Conservation (phyloP, 2,329 filamentous ascomycete species). For the Fusarium coicis region DNA sequence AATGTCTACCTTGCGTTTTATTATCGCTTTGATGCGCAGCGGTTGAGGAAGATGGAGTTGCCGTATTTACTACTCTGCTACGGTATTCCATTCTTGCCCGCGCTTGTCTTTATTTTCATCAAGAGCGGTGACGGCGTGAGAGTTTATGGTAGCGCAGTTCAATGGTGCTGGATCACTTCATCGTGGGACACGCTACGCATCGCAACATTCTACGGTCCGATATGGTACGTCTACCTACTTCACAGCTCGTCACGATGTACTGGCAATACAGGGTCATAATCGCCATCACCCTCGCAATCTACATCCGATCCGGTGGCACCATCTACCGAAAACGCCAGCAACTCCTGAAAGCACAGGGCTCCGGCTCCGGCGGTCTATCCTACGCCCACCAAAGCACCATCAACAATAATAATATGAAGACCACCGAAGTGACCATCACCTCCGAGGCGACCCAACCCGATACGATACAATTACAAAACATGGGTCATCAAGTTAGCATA, state of each 20-base stretch:
- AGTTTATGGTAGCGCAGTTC: background rate
- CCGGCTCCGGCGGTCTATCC: background rate
- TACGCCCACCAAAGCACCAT: background rate
- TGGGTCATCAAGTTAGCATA: background rate
- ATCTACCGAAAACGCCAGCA: constrained; percentile 12
- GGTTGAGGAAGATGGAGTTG: background rate
- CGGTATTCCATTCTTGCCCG: background rate
- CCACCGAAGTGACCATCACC: background rate
- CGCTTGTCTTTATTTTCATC: background rate
- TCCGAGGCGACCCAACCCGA: background rate
- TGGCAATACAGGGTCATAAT: background rate
- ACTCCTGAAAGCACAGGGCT: background rate
- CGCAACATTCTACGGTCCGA: constrained; percentile 3
- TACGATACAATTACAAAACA: background rate
- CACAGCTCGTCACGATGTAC: accelerated
- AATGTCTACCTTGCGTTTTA: constrained; percentile 14
- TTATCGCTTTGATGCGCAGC: background rate
- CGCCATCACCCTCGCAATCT: background rate
- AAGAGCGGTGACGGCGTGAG: background rate
- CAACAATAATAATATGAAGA: constrained; percentile 5
- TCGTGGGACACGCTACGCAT: background rate
- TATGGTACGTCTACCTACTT: background rate
- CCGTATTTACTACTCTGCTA: background rate
- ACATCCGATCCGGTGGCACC: background rate
- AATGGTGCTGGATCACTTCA: constrained; percentile 5